phyloP scores from a whole-genome alignment of 2,329 filamentous ascomycete genomes.

The Cladosporium sp. region DNA sequence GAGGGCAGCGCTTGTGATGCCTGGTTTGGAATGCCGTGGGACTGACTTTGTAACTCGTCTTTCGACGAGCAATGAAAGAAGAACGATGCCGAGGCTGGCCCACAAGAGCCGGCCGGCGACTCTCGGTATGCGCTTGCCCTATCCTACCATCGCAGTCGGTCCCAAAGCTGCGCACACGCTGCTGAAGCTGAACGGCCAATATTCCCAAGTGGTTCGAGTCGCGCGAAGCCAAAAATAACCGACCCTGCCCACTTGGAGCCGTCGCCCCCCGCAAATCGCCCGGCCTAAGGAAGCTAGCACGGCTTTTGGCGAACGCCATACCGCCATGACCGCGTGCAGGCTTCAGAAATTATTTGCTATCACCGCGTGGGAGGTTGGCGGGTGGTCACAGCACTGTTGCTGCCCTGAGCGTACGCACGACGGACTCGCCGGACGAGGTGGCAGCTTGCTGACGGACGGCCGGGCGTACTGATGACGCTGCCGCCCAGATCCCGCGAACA shows the following conservation, averaged over 20 bases:
- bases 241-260: too few species aligned
- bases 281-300: constrained; percentile 3
- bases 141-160: not conserved
- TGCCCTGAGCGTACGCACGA: not conserved
- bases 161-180: not conserved
- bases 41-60: not conserved
- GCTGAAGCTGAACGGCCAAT: not conserved
- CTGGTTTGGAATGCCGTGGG: not conserved
- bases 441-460: not conserved
- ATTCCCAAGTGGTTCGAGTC: not conserved
- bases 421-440: not conserved
- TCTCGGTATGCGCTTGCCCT: too few species aligned
- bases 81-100: too few species aligned
- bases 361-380: not conserved
- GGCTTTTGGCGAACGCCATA: constrained; percentile 6
- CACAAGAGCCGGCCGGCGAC: too few species aligned
- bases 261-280: not conserved
- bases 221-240: not conserved
- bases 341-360: constrained; percentile 5
- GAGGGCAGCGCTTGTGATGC: not conserved
- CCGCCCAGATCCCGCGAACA: too few species aligned
- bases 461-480: too few species aligned
- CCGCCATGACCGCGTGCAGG: not conserved
- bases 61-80: not conserved
- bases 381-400: not conserved